Evolutionary conservation across 2,329 filamentous ascomycete species (phyloP), one percentile per base, ranked within the genome.

Genomic region (Proliferodiscus dingleyae): DNA sequence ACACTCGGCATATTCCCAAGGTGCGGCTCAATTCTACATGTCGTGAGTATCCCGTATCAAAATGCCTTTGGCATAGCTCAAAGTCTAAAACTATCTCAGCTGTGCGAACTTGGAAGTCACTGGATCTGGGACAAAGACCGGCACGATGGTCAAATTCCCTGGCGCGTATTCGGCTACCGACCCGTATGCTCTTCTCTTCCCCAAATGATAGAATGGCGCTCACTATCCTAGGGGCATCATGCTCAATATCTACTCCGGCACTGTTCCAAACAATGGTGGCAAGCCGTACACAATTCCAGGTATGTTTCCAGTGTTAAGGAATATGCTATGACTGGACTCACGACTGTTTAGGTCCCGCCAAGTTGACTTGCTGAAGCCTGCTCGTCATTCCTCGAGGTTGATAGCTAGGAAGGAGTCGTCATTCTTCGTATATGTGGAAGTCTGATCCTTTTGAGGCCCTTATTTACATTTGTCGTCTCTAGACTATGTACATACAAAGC

Each of bases 121-220:
- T 23, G 67, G 69, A 21, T 64, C 64, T 11, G 70, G 70, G 21
- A 69, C 64, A 2, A 70, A 65, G 3, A 63, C 64, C 4, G 71
- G 72, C 1, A 47, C 61, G 18, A 58, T 43, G 4, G 71, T 72
- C 21, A 66, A 66, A 45, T 71, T 76, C 52, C 73, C 72, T 0
- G 72, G 73, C 11, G 66, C 71, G 1, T 77, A 76, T 61, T 68
- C 62, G 22, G 61, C 68, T 2, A 66, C 53, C 42, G 71, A 75
- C 59, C 67, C 71, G 5, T 71, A 70, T 36, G 71, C 73, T 54
- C 13, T 18, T 55, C 40, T 58, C 36, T 21, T 11, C 9, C 13
- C 18, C 15, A 18, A 9, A 15, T 8, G 10, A 2, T 10, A 34
- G 5, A 9, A 10, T 18, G 15, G 15, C 16, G 8, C 16, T 19